Conservation (phyloP, 495 filamentous ascomycete genomes). For the Cryomyces minteri region DNA sequence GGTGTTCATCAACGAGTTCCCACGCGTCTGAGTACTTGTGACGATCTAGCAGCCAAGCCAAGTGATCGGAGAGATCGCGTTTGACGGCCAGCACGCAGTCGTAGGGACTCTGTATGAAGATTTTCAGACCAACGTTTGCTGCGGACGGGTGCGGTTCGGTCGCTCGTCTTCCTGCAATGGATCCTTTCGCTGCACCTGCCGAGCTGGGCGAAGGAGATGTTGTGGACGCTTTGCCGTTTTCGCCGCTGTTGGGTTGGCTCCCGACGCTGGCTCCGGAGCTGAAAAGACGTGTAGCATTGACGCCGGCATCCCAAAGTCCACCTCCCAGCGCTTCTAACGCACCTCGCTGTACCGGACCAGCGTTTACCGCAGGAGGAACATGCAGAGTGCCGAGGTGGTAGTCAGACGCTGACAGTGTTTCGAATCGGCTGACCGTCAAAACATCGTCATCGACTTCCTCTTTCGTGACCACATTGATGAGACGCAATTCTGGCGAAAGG, state of each 20-base stretch:
- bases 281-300: conserved; percentile 71
- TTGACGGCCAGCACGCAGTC: conserved; percentile 81
- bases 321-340: conserved; percentile 49
- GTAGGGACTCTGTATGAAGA: conserved; percentile 91
- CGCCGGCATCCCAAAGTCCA: conserved; percentile 58
- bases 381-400: conserved; percentile 80
- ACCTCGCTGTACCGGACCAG: conserved; percentile 40
- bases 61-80: conserved; percentile 64
- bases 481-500: conserved; percentile 67
- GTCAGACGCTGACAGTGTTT: conserved; percentile 71
- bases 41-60: conserved; percentile 67
- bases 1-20: conserved; percentile 71
- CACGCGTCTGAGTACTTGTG: conserved; percentile 69
- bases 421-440: conserved; percentile 65
- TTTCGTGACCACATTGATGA: conserved; percentile 72
- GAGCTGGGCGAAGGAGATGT: conserved; percentile 22
- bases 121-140: conserved; percentile 56
- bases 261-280: conserved; percentile 78
- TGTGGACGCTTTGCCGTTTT: conserved; percentile 23
- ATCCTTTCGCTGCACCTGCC: conserved; percentile 22
- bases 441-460: conserved; percentile 61
- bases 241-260: conserved; percentile 19
- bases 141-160: conserved; percentile 16
- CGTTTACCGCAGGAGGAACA: conserved; percentile 40
- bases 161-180: conserved; percentile 4